These are phyloP conservation scores for Sisymbrium irio DNA, from an alignment of 345 rosid species.

Conservation along the genomic window DNA sequence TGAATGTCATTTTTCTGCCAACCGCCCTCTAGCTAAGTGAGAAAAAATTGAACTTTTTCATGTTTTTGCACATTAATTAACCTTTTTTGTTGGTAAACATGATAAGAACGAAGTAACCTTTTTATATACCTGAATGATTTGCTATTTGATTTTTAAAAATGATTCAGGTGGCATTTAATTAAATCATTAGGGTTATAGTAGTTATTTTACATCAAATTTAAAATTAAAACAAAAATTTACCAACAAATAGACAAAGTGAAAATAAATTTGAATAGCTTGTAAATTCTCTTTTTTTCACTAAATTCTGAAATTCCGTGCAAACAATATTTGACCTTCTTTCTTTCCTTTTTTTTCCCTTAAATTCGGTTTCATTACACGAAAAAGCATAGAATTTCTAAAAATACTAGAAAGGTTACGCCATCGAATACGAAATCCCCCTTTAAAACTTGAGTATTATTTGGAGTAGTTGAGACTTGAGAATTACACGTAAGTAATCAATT, in stretches of 20 bases:
- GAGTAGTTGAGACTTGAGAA: slow-evolving; percentile 2
- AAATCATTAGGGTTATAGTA: too few species aligned
- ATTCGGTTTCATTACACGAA: background rate
- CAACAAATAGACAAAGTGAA: too few species aligned
- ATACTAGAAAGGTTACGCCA: slow-evolving; percentile 11
- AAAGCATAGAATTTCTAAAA: background rate
- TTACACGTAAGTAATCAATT: background rate
- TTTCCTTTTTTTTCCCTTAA: background rate
- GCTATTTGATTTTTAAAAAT: background rate
- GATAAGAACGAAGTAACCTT: background rate
- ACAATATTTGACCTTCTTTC: background rate
- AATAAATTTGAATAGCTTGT: background rate
- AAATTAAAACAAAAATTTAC: too few species aligned
- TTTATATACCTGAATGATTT: background rate
- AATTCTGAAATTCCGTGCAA: background rate
- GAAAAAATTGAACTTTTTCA: too few species aligned
- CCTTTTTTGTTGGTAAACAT: too few species aligned
- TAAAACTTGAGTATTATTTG: background rate
- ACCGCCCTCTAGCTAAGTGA: too few species aligned
- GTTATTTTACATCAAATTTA: too few species aligned
- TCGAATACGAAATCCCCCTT: background rate
- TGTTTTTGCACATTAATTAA: too few species aligned
- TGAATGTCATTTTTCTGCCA: too few species aligned
- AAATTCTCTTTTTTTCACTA: background rate
- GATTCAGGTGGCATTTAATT: too few species aligned